These are phyloP conservation scores for Podaxis pistillaris DNA, from an alignment of 768 basidiomycete genomes.

Conservation along the genomic window DNA sequence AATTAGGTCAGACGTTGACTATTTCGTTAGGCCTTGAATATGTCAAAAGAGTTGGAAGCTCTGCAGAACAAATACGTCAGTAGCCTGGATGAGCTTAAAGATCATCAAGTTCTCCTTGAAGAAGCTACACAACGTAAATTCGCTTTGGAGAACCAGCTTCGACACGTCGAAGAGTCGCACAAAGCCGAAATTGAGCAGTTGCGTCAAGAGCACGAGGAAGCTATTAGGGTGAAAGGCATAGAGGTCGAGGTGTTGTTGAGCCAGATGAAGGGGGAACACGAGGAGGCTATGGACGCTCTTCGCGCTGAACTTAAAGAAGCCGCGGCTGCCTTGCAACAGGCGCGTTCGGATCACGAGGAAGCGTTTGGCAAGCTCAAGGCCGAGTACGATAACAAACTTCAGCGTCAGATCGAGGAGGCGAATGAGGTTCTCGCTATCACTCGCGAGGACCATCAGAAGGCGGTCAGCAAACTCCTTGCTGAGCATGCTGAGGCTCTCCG, in stretches of 20 bases:
- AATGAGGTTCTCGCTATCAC: constrained; percentile 45
- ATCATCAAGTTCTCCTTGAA: constrained; percentile 53
- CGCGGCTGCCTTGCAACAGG: constrained; percentile 40
- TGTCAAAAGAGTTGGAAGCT: constrained; percentile 83
- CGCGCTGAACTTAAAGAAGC: constrained; percentile 45
- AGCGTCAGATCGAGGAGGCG: constrained; percentile 53
- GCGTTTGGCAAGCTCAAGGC: constrained; percentile 55
- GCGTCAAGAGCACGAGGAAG: constrained; percentile 46
- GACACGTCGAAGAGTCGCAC: constrained; percentile 51
- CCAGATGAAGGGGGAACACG: constrained; percentile 38
- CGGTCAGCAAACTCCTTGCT: constrained; percentile 42
- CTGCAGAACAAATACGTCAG: constrained; percentile 54
- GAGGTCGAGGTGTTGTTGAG: constrained; percentile 6
- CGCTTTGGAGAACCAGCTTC: constrained; percentile 48
- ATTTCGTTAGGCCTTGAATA: constrained; percentile 64
- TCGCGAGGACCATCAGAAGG: constrained; percentile 53
- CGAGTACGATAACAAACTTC: constrained; percentile 55
- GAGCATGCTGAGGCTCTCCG: constrained; percentile 59
- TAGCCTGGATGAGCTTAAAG: constrained; percentile 15
- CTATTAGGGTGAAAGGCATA: constrained; percentile 30
- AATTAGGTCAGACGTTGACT: neutral
- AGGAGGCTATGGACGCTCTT: constrained; percentile 33
- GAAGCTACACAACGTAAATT: constrained; percentile 56
- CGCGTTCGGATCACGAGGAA: constrained; percentile 57
- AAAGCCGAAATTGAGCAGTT: constrained; percentile 46